Percentiles rank a stretch among this genome's conserved stretches.
Conservation (phyloP, 306 rosid genomes). For the Fragaria ananassa region DNA sequence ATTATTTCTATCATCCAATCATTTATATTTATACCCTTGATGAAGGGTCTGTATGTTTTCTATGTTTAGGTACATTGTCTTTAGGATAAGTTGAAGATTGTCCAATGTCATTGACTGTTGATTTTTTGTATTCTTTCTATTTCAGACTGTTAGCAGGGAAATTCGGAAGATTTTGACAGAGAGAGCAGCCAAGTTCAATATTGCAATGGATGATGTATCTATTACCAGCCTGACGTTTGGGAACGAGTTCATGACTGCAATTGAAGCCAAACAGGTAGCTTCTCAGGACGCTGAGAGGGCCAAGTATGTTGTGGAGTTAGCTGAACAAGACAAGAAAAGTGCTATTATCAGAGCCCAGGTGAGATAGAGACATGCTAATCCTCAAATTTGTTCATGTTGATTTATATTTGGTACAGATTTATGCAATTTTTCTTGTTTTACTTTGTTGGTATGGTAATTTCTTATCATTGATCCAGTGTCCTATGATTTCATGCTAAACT, state of each 20-base stretch:
- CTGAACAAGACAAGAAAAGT: conserved; percentile 85
- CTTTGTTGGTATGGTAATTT: neutral
- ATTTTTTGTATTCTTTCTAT: neutral
- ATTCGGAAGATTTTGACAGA: conserved; percentile 67
- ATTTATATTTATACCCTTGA: neutral
- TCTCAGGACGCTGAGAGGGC: conserved; percentile 97
- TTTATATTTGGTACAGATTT: neutral
- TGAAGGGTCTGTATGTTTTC: neutral
- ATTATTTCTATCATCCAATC: neutral
- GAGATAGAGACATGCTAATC: conserved; percentile 16
- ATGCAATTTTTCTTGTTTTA: neutral
- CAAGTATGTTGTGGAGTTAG: conserved; percentile 83
- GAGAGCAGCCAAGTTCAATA: conserved; percentile 74
- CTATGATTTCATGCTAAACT: neutral
- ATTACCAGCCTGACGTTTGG: conserved; percentile 72
- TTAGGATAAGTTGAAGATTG: neutral
- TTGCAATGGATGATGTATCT: conserved; percentile 90
- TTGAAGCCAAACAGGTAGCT: conserved; percentile 95
- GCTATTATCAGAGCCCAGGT: conserved; percentile 87
- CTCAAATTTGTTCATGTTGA: neutral
- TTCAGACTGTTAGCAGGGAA: conserved; percentile 78
- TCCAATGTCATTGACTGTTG: neutral
- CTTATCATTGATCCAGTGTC: neutral
- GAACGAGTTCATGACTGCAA: conserved; percentile 75
- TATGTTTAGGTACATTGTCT: neutral